Evolutionary conservation across 2,329 filamentous ascomycete species (phyloP).

Genomic region (Colletotrichum magnum): DNA sequence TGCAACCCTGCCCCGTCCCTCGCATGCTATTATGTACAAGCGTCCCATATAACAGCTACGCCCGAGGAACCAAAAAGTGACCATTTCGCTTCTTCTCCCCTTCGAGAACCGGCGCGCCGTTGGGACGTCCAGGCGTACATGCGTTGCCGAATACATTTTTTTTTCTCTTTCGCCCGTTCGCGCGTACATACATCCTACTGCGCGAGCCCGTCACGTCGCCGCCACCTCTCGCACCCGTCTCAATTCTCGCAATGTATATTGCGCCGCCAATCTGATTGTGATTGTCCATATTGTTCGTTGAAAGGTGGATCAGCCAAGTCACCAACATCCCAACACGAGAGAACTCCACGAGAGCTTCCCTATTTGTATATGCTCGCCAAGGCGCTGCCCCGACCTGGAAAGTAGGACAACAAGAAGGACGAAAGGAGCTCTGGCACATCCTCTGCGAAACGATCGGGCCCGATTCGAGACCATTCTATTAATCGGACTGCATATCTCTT

Average conservation of each 20-base stretch:
- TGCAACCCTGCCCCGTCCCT: slow-evolving; percentile 38
- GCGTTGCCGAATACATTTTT: slow-evolving; percentile 17
- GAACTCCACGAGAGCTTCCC: slow-evolving; percentile 46
- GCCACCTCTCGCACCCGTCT: slow-evolving; percentile 44
- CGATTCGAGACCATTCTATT: slow-evolving; percentile 1
- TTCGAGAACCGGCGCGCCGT: slow-evolving; percentile 36
- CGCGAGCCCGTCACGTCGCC: slow-evolving; percentile 36
- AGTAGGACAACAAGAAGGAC: slow-evolving; percentile 43
- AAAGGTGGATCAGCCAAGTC: slow-evolving; percentile 48
- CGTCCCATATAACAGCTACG: slow-evolving; percentile 37
- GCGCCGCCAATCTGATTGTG: slow-evolving; percentile 58
- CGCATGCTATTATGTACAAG: slow-evolving; percentile 38
- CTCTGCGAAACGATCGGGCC: no score
- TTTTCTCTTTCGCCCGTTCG: slow-evolving; percentile 9
- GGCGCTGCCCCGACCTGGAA: slow-evolving; percentile 33
- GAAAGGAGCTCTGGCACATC: slow-evolving; percentile 40
- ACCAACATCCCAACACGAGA: slow-evolving; percentile 51
- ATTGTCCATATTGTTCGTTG: slow-evolving; percentile 58
- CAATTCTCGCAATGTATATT: slow-evolving; percentile 55
- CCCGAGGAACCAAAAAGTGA: slow-evolving; percentile 35
- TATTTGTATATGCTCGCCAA: slow-evolving; percentile 57
- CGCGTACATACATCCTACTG: slow-evolving; percentile 9
- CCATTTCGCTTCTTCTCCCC: slow-evolving; percentile 37
- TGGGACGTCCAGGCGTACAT: slow-evolving; percentile 18
- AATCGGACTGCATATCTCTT: slow-evolving; percentile 6